Conservation (phyloP, 352 stramenopile species). For the Phytophthora lateralis region DNA sequence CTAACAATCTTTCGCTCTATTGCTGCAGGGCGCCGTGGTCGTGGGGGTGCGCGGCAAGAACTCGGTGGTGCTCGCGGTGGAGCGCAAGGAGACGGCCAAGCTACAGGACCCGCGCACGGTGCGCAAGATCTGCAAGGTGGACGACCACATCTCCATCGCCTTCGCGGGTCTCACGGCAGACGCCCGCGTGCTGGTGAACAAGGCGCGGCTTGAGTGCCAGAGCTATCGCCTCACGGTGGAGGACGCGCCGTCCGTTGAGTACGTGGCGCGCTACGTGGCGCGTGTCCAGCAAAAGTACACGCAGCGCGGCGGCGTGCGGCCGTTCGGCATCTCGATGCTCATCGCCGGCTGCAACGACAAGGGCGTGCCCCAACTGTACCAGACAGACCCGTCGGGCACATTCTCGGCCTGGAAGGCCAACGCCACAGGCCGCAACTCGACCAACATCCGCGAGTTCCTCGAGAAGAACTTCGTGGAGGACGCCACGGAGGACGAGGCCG, state of each 20-base stretch:
- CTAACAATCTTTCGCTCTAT: background rate
- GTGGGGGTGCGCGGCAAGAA: constrained; percentile 97
- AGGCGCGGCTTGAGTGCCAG: constrained; percentile 97
- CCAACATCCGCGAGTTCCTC: constrained; percentile 98
- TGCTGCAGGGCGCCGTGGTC: constrained; percentile 91
- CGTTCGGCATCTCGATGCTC: constrained; percentile 98
- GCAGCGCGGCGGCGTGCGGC: constrained; percentile 97
- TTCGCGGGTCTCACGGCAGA: constrained; percentile 99
- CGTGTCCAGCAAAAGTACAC: constrained; percentile 98
- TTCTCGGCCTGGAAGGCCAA: constrained; percentile 99
- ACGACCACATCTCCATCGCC: constrained; percentile 97
- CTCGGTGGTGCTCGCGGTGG: constrained; percentile 94
- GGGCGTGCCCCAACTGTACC: constrained; percentile 95
- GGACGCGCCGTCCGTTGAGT: constrained; percentile 95
- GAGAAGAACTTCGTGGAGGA: constrained; percentile 98
- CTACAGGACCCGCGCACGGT: constrained; percentile 98
- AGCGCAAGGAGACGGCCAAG: constrained; percentile 90
- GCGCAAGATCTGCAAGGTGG: constrained; percentile 99
- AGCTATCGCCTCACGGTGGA: constrained; percentile 98
- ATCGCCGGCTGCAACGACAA: constrained; percentile 94
- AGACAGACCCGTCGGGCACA: constrained; percentile 98
- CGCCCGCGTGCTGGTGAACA: constrained; percentile 97
- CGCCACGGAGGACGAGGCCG: constrained; percentile 91
- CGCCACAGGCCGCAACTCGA: constrained; percentile 97
- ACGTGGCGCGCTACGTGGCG: constrained; percentile 97